Conservation (phyloP, 1,139 yeast genomes). For the Sugiyamaella castrensis region DNA sequence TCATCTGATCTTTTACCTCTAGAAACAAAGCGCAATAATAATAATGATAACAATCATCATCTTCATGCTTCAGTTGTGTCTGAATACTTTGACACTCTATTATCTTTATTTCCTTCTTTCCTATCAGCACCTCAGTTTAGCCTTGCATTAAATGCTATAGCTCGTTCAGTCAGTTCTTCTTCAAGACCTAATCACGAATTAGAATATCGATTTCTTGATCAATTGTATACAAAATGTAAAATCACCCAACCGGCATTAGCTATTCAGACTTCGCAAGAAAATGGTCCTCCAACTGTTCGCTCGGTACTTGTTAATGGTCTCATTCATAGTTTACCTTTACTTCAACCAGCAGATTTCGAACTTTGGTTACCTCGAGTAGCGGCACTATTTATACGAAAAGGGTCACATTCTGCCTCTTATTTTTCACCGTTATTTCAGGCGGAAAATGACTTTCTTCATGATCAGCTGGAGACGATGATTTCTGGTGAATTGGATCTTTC, state of each 20-base stretch:
- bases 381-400: constrained; percentile 11
- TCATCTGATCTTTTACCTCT: too few species aligned
- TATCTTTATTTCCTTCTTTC: constrained; percentile 54
- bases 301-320: constrained; percentile 52
- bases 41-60: constrained; percentile 4
- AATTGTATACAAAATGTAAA: constrained; percentile 40
- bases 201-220: constrained; percentile 44
- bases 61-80: constrained; percentile 10
- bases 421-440: constrained; percentile 19
- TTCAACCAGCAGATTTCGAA: constrained; percentile 46
- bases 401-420: constrained; percentile 16
- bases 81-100: constrained; percentile 39
- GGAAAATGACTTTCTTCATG: constrained; percentile 39
- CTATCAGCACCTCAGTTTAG: constrained; percentile 57
- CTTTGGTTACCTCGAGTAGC: constrained; percentile 43
- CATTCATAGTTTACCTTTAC: constrained; percentile 53
- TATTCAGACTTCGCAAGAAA: constrained; percentile 38
- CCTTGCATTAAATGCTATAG: constrained; percentile 57
- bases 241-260: constrained; percentile 35
- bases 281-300: constrained; percentile 43
- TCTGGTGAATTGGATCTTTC: constrained; percentile 55
- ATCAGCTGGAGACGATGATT: constrained; percentile 41
- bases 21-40: background rate
- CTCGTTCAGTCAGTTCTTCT: constrained; percentile 50
- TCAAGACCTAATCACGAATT: constrained; percentile 37